Conservation (phyloP, 2,329 filamentous ascomycete species). For the Fusarium ambrosium region DNA sequence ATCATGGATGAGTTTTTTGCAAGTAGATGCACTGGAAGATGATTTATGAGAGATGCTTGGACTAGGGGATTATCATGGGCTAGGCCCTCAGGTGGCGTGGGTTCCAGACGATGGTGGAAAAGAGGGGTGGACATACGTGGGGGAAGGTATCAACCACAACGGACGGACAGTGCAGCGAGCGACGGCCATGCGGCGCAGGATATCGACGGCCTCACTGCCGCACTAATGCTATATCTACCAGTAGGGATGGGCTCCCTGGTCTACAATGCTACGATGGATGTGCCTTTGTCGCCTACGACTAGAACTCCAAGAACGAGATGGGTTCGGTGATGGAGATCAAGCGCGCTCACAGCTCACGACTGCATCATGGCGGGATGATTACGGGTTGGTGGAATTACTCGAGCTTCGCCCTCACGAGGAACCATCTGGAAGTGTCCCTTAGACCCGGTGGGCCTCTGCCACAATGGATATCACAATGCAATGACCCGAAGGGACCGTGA, state of each 20-base stretch:
- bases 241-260: background rate
- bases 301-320: background rate
- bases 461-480: background rate
- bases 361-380: background rate
- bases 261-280: background rate
- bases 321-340: no score
- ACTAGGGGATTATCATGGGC: background rate
- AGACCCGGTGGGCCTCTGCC: background rate
- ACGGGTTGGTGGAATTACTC: background rate
- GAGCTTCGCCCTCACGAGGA: background rate
- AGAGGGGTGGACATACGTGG: background rate
- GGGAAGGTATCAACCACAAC: conserved; percentile 8
- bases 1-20: background rate
- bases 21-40: background rate
- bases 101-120: background rate
- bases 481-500: background rate
- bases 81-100: conserved; percentile 3
- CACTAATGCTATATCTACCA: background rate
- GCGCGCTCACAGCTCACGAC: background rate
- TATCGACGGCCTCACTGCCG: background rate
- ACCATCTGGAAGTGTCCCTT: background rate
- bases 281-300: background rate
- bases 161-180: background rate
- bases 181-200: background rate
- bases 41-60: background rate